Evolutionary conservation across 176 grass and related monocot species (phyloP).

Genomic region (Coix lacrymajobi): DNA sequence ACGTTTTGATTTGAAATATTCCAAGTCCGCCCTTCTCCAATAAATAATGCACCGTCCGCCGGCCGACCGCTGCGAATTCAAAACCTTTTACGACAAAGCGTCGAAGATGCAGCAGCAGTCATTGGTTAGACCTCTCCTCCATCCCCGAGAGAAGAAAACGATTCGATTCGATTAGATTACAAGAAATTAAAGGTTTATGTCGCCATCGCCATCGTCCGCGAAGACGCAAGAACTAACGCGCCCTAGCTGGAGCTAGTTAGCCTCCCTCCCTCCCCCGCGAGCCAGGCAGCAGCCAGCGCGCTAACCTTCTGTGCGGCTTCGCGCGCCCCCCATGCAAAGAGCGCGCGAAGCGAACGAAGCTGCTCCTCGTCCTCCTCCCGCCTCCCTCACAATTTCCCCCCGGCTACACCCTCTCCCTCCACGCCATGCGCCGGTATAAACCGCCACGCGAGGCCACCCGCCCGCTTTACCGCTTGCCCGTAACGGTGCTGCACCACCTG

Average conservation of each 20-base stretch:
- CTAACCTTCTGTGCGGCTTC: slow-evolving; percentile 48
- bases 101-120: neutral
- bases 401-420: neutral
- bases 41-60: too few species aligned
- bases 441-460: neutral
- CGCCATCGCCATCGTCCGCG: neutral
- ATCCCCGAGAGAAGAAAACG: neutral
- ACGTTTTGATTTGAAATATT: neutral
- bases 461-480: neutral
- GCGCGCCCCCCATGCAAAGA: slow-evolving; percentile 6
- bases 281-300: too few species aligned
- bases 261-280: neutral
- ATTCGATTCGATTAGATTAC: too few species aligned
- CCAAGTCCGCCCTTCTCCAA: neutral
- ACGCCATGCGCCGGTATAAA: slow-evolving; percentile 28
- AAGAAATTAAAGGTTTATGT: neutral
- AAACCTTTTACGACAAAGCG: neutral
- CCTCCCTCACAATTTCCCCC: slow-evolving; percentile 17
- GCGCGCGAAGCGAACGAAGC: neutral
- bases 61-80: neutral
- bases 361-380: slow-evolving; percentile 33
- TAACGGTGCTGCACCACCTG: neutral
- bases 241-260: neutral
- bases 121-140: neutral
- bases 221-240: neutral